A percentile compares a stretch with the other conserved stretches of the same genome.
Conservation (phyloP, 768 basidiomycete species). For the Rhodotorula diobovata region DNA sequence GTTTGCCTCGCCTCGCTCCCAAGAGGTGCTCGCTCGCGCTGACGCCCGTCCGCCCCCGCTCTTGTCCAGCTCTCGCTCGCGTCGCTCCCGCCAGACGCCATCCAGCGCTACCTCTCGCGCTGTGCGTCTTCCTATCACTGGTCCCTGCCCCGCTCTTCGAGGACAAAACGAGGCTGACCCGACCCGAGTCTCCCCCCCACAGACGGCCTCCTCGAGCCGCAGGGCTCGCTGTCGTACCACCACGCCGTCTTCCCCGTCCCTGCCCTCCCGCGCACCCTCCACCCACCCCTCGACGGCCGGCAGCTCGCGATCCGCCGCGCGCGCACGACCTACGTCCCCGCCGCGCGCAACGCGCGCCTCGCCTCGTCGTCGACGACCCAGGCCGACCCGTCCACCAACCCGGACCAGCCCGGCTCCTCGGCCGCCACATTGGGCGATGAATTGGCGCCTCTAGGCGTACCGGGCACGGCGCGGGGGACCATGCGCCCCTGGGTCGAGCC, state of each 20-base stretch:
- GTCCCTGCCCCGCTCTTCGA: background rate
- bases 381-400: too few species aligned
- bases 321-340: slow-evolving; percentile 17
- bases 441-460: accelerated
- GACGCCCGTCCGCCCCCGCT: background rate
- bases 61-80: slow-evolving; percentile 23
- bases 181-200: background rate
- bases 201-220: slow-evolving; percentile 32
- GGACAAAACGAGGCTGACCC: background rate
- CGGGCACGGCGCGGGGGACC: background rate
- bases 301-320: slow-evolving; percentile 3
- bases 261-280: slow-evolving; percentile 22
- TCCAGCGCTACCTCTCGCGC: slow-evolving; percentile 37
- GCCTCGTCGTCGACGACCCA: background rate
- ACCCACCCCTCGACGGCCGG: slow-evolving; percentile 29
- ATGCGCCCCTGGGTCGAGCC: slow-evolving; percentile 33
- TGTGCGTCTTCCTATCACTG: slow-evolving; percentile 3
- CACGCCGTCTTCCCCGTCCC: slow-evolving; percentile 40
- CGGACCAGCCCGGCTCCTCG: background rate
- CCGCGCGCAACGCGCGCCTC: background rate
- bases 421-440: too few species aligned
- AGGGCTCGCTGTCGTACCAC: slow-evolving; percentile 34
- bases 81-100: slow-evolving; percentile 22
- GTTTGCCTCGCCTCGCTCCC: background rate
- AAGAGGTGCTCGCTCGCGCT: too few species aligned